Conservation (phyloP, 83 land plant species). For the Picea abies region DNA sequence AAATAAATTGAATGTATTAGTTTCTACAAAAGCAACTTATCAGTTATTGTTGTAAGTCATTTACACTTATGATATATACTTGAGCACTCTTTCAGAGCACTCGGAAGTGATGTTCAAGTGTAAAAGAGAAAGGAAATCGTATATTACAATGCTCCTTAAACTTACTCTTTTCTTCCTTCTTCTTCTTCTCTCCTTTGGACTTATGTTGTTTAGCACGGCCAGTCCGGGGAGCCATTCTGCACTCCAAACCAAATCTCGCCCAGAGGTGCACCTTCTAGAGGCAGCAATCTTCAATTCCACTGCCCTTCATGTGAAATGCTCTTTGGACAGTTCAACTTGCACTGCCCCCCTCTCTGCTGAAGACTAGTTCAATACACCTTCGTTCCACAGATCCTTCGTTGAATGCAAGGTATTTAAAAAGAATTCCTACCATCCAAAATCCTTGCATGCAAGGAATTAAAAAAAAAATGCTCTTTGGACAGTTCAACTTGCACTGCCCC, state of each 20-base stretch:
- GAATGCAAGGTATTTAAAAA: background rate
- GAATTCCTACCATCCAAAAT: background rate
- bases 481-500: background rate
- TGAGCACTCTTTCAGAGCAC: too few species aligned
- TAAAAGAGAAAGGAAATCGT: background rate
- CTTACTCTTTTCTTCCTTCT: conserved; percentile 94
- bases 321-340: background rate
- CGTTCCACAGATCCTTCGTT: background rate
- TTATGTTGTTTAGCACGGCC: conserved; percentile 74
- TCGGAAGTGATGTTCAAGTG: background rate
- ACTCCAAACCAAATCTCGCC: background rate
- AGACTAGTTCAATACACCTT: background rate
- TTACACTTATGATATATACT: background rate
- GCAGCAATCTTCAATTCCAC: background rate
- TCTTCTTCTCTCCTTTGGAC: conserved; percentile 90
- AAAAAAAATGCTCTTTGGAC: background rate
- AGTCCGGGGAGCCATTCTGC: conserved; percentile 83
- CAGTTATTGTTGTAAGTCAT: background rate
- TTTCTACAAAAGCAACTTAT: background rate
- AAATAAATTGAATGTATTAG: background rate
- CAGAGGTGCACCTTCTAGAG: too few species aligned
- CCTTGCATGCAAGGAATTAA: background rate
- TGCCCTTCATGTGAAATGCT: background rate
- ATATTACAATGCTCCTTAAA: background rate
- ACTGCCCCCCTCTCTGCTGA: background rate